Base-by-base conservation (phyloP, 192 early-diverging fungal species). In the Coemansia sp. region DNA sequence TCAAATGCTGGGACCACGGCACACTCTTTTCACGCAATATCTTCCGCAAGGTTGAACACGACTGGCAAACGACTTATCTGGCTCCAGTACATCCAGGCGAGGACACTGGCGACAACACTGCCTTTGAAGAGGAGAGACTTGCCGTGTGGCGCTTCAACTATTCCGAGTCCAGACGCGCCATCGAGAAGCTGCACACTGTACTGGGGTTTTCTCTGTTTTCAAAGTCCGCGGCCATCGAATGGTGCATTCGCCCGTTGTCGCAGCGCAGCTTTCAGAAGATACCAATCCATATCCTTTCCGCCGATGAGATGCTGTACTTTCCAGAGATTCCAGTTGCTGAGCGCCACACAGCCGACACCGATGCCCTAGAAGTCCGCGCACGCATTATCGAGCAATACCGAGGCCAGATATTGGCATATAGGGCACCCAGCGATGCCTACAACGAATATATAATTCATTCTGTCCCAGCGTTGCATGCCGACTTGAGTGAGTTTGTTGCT, bases 131-230 rank as follows among this genome's bases (percentile, higher is more conserved):
- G 16, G 44, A 54, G 48, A 54, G 55, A 16, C 25, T 67, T 30
- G 34, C 65, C 3, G 66, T 67, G 31, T 83, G 81, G 81, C 69
- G 73, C 5, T 73, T 83, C 60, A 78, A 76, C 65, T 83, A 78
- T 44, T 49, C 47, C 21, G 69, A 57, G 54, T 72, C 76, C 0
- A 56, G 62, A 12, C 58, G 69, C 56, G 55, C 56, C 9, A 32
- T 75, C 24, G 54, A 58, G 22, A 28, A 51, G 4, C 57, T 78
- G 30, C 51, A 64, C 26, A 73, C 76, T 0, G 62, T 62, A 41
- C 67, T 78, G 48, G 47, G 71, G 12, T 76, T 67, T 34, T 54
- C 73, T 0, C 24, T 69, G 7, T 83, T 76, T 64, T 23, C 67
- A 3, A 54, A 58, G 25, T 50, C 54, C 4, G 69, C 76, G 19